These are phyloP conservation scores for Penicillium canescens DNA, from an alignment of 495 filamentous ascomycete genomes.

Conservation along the genomic window DNA sequence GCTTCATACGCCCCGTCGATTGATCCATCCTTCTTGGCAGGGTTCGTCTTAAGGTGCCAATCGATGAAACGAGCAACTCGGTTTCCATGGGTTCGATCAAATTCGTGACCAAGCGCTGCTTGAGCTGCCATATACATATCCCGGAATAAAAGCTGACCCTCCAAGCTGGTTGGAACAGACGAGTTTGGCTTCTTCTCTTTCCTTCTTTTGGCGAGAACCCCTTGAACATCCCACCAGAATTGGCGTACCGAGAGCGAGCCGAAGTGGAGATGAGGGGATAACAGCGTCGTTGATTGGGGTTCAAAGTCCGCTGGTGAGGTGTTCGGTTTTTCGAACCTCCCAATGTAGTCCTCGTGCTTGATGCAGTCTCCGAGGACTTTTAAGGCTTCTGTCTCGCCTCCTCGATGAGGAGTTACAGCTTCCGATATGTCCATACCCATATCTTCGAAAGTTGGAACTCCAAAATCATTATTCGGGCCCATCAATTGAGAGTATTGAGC, in stretches of 20 bases:
- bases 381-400: slow-evolving; percentile 63
- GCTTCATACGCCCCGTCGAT: slow-evolving; percentile 47
- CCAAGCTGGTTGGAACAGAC: slow-evolving; percentile 59
- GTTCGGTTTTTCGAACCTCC: slow-evolving; percentile 67
- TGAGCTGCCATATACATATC: slow-evolving; percentile 80
- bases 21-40: slow-evolving; percentile 25
- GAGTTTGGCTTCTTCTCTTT: slow-evolving; percentile 48
- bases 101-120: slow-evolving; percentile 58
- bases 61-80: slow-evolving; percentile 63
- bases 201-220: slow-evolving; percentile 46
- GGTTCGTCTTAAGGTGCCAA: slow-evolving; percentile 65
- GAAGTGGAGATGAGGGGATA: slow-evolving; percentile 73
- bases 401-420: slow-evolving; percentile 59
- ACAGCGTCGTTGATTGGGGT: slow-evolving; percentile 66
- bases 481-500: slow-evolving; percentile 56
- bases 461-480: slow-evolving; percentile 62
- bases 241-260: slow-evolving; percentile 60
- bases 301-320: slow-evolving; percentile 69
- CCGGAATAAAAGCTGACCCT: slow-evolving; percentile 68
- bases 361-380: slow-evolving; percentile 49
- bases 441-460: slow-evolving; percentile 60
- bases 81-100: slow-evolving; percentile 59
- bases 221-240: slow-evolving; percentile 68
- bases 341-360: slow-evolving; percentile 59
- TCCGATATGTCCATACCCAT: slow-evolving; percentile 52